Base-by-base conservation (phyloP, 2,329 filamentous ascomycete species). In the Elsinoe perseae region DNA sequence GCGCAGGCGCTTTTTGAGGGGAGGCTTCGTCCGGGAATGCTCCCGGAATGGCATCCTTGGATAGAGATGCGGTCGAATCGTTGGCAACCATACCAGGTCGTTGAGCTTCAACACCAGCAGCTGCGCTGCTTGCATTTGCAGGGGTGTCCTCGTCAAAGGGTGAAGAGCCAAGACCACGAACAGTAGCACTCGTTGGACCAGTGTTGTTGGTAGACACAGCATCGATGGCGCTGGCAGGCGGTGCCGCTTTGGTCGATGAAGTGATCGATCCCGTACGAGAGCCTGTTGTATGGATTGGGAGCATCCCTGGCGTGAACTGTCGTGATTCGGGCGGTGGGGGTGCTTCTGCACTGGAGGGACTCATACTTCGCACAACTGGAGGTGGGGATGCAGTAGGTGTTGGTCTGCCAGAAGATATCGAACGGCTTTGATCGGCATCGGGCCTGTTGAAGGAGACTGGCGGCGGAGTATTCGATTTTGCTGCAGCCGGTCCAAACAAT, bases 241-340 rank as follows among this genome's bases (percentile, higher is more conserved):
- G 66, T 28, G 66, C 36, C 2, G 65, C 68, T 16, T 58, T 59
- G 4, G 65, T 68, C 2, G 89, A 93, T 18, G 88, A 90, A 56
- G 82, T 85, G 55, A 87, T 73, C 2, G 87, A 89, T 59, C 87
- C 84, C 50, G 79, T 75, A 48, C 84, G 75, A 10, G 70, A 70
- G 7, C 71, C 59, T 12, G 80, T 78, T 56, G 79, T 77, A 43
- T 77, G 75, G 63, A 95, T 83, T 4, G 88, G 87, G 48, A 92
- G 73, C 68, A 87, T 86, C 65, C 81, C 84, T 4, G 89, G 87
- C 57, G 80, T 89, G 60, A 92, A 83, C 68, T 95, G 89, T 58
- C 84, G 80, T 20, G 86, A 87, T 68, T 86, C 84, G 12, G 86
- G 80, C 20, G 85, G 84, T 27, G 86, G 84, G 34, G 85, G 76